These are phyloP conservation scores for Kuraishia ogatae DNA, from an alignment of 805 yeast species.

Conservation along the genomic window DNA sequence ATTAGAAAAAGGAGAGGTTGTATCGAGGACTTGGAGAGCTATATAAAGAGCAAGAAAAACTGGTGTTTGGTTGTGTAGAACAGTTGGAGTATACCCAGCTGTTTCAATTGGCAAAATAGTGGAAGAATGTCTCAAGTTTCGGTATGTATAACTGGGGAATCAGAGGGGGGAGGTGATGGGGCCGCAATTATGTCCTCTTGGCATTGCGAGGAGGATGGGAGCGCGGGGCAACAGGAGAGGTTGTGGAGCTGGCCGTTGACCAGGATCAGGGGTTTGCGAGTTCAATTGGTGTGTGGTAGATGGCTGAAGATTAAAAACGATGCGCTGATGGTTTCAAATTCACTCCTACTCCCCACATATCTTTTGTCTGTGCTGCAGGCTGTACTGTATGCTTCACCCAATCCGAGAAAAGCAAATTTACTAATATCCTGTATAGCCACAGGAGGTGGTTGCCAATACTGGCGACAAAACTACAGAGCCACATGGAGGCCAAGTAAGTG, in stretches of 20 bases:
- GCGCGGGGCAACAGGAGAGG: background rate
- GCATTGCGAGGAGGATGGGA: background rate
- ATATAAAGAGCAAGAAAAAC: background rate
- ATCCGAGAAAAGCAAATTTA: background rate
- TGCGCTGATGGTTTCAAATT: too few relatives aligned
- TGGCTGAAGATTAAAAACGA: too few relatives aligned
- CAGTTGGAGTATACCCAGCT: background rate
- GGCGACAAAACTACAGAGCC: background rate
- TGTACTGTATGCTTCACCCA: background rate
- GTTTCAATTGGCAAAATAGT: background rate
- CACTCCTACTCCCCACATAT: too few relatives aligned
- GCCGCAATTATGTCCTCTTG: background rate
- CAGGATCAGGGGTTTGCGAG: too few relatives aligned
- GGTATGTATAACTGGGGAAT: background rate
- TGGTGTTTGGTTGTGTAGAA: background rate
- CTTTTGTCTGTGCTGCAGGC: too few relatives aligned
- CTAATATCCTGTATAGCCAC: background rate
- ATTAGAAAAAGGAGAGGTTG: background rate
- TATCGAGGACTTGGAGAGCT: background rate
- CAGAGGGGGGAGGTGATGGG: background rate
- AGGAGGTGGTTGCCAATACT: background rate
- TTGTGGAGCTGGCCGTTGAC: too few relatives aligned
- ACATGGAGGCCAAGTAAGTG: background rate
- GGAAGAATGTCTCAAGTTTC: background rate
- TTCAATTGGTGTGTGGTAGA: too few relatives aligned